These are phyloP conservation scores for Silene noctiflora DNA, from an alignment of 179 eudicot species.

Conservation along the genomic window DNA sequence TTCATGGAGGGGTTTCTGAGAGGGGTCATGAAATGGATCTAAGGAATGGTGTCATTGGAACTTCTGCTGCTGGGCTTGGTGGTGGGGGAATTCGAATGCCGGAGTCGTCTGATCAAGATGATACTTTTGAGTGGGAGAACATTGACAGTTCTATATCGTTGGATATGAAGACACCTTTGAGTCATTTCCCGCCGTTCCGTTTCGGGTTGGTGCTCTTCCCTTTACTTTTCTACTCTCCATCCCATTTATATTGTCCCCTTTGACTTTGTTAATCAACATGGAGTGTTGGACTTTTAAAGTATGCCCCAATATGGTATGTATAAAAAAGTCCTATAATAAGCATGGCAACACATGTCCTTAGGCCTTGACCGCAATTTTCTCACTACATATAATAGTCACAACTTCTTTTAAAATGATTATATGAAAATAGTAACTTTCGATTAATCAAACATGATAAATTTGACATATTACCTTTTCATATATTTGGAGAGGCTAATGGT, in stretches of 20 bases:
- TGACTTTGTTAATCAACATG: background rate
- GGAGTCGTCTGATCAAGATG: constrained; percentile 56
- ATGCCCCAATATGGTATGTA: no score
- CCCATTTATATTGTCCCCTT: background rate
- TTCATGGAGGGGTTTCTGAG: constrained; percentile 49
- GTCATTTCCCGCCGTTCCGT: constrained; percentile 98
- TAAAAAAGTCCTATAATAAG: no score
- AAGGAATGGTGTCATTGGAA: constrained; percentile 46
- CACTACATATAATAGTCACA: no score
- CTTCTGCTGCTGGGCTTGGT: constrained; percentile 60
- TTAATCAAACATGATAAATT: no score
- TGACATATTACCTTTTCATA: no score
- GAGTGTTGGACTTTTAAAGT: background rate
- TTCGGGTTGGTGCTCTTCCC: constrained; percentile 62
- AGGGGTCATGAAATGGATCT: constrained; percentile 51
- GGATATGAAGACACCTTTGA: constrained; percentile 88
- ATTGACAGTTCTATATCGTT: constrained; percentile 67
- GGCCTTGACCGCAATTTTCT: no score
- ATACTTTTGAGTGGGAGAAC: constrained; percentile 73
- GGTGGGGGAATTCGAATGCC: constrained; percentile 54
- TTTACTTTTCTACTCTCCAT: constrained; percentile 4
- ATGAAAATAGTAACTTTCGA: no score
- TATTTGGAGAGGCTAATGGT: no score
- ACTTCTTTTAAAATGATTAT: no score
- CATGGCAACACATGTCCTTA: no score